A percentile compares a stretch with the other conserved stretches of the same genome.
Conservation (phyloP, 2,329 filamentous ascomycete genomes). For the Aspergillus ochraceoroseus region DNA sequence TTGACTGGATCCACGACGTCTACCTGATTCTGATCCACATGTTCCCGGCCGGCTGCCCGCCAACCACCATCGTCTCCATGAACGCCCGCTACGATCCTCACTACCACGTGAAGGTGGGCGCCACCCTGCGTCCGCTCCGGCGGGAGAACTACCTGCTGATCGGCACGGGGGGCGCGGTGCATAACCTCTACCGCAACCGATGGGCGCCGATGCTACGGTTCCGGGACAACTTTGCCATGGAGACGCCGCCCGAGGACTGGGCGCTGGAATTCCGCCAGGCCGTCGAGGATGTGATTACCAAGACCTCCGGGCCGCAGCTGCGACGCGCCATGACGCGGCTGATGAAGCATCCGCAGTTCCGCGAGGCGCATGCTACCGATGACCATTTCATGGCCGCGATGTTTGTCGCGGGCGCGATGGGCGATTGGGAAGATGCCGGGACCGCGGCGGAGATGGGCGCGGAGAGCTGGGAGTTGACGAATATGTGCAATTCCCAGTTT, state of each 20-base stretch:
- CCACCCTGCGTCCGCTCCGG: slow-evolving; percentile 53
- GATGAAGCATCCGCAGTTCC: slow-evolving; percentile 63
- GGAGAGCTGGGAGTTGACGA: slow-evolving; percentile 62
- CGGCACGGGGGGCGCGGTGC: slow-evolving; percentile 60
- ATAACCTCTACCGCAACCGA: slow-evolving; percentile 64
- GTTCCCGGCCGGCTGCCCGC: slow-evolving; percentile 62
- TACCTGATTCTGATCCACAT: slow-evolving; percentile 65
- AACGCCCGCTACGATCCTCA: slow-evolving; percentile 50
- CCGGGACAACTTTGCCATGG: slow-evolving; percentile 59
- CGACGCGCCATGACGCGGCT: slow-evolving; percentile 54
- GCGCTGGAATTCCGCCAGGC: slow-evolving; percentile 63
- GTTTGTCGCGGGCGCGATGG: slow-evolving; percentile 57
- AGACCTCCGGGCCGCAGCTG: slow-evolving; percentile 50
- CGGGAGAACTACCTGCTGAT: slow-evolving; percentile 55
- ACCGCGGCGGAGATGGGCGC: slow-evolving; percentile 39
- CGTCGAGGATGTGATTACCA: slow-evolving; percentile 56
- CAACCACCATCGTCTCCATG: slow-evolving; percentile 57
- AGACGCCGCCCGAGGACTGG: slow-evolving; percentile 55
- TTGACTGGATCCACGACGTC: slow-evolving; percentile 70
- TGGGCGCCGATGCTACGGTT: slow-evolving; percentile 62
- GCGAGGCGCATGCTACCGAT: slow-evolving; percentile 65
- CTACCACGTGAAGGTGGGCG: slow-evolving; percentile 55
- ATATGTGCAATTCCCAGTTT: slow-evolving; percentile 61
- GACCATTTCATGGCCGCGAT: slow-evolving; percentile 65
- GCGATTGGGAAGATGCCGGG: slow-evolving; percentile 47